Base-by-base conservation (phyloP, 2,329 filamentous ascomycete genomes). In the Aspergillus brasiliensis region DNA sequence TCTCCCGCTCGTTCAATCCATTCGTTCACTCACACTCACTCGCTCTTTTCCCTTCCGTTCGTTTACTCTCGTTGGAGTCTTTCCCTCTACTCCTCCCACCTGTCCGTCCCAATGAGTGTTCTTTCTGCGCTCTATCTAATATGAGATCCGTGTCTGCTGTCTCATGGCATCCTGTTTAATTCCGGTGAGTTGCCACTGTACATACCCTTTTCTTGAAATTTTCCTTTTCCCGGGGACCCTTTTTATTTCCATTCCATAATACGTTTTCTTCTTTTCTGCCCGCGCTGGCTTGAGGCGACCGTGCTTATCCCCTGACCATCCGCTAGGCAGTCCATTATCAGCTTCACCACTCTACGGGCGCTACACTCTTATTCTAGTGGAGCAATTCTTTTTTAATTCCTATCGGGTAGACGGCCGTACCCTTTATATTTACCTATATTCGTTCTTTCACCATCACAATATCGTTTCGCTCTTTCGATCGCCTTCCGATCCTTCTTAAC, bases 1-100 rank as follows among this genome's bases (percentile, higher is more conserved):
- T 34, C 62, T 65, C 63, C 67, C 67, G 66, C 65, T 68, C 65
- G 67, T 63, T 64, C 62, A 66, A 64, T 65, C 63, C 52, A 23
- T 42, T 54, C 21, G 51, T 54, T 62, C 64, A 58, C 48, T 67
- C 64, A 62, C 65, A 66, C 70, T 31, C 58, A 58, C 51, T 60
- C 47, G 59, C 60, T 59, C 25, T 51, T 55, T 58, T 58, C 49
- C 58, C 59, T 63, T 61, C 56, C 64, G 54, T 56, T 56, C 40
- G 27, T 49, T 58, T 34, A 5, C 58, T 52, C 52, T 52, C 25
- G 17, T 59, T 62, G 31, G 28, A 47, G 49, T 49, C 15, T 31
- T 52, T 51, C 48, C 31, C 31, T 34, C 31, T 13, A 34, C 37
- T 49, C 7, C 23, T 31, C 27, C 23, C 27, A 13, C 21, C n/a